A percentile compares a stretch with the other conserved stretches of the same genome.
Conservation (phyloP, 768 basidiomycete genomes). For the Astraeus odoratus region DNA sequence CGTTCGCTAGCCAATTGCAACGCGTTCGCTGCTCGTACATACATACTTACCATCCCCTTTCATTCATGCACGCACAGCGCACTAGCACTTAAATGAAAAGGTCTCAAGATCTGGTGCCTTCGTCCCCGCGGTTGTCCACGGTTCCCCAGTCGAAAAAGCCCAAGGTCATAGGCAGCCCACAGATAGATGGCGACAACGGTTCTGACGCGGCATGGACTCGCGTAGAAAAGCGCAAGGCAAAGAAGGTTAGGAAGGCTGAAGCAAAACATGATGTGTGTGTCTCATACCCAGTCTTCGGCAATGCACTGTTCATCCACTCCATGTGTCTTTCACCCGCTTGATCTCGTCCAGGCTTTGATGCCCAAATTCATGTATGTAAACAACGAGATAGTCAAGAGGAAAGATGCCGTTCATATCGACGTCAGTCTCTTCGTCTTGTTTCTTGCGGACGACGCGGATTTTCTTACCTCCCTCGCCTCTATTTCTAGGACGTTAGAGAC, state of each 20-base stretch:
- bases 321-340: constrained; percentile 1
- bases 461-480: not conserved
- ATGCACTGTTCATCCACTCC: not conserved
- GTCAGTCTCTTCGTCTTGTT: constrained; percentile 37
- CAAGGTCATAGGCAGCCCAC: constrained; percentile 21
- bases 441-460: too few species aligned
- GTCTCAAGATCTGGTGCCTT: constrained; percentile 14
- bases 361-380: constrained; percentile 81
- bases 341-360: constrained; percentile 16
- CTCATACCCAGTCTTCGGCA: too few species aligned
- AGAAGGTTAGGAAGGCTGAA: constrained; percentile 57
- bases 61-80: too few species aligned
- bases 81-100: constrained; percentile 24
- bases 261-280: constrained; percentile 54
- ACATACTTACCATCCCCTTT: too few species aligned
- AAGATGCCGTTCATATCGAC: constrained; percentile 71
- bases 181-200: constrained; percentile 15
- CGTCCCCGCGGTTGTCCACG: too few species aligned
- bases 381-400: constrained; percentile 64
- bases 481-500: constrained; percentile 76
- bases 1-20: too few species aligned
- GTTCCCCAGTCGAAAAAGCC: constrained; percentile 36
- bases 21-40: not conserved
- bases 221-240: constrained; percentile 64
- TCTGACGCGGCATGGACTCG: constrained; percentile 53